Evolutionary conservation across 2,329 filamentous ascomycete genomes (phyloP), one percentile per base, ranked within the genome.

Genomic region (Penicillium italicum): DNA sequence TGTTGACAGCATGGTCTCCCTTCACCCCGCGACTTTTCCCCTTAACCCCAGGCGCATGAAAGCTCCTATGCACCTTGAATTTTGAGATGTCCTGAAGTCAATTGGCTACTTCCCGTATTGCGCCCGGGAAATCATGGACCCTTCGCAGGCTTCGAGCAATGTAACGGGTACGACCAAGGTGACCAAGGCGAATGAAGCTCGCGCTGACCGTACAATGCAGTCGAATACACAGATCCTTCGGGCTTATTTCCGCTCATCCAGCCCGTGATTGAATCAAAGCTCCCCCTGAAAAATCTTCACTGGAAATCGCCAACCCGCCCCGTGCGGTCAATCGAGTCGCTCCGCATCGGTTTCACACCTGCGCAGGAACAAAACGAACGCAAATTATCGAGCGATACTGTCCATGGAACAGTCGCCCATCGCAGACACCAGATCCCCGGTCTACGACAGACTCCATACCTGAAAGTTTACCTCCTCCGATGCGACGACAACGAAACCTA

Each of bases 401-500:
- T 73, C 2, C 66, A 70, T 14, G 65, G 71, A 5, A 66, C 64
- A 33, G 65, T 72, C 43, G 62, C 73, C n/a, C 76, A 77, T 33
- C 84, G 93, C 45, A 83, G 94, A 47, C 94, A 99, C 71, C 94
- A 99, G 71, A 97, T 99, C 51, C 94, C 94, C 1, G 95, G 94
- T 4, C 77, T 99, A 53, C 87, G 93, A 37, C 89, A 90, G 59
- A 97, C 93, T 0, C 91, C 95, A 0, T 99, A 99, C 72, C 80
- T 99, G 57, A 97, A 96, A 72, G 78, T 99, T 7, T 88, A 92
- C 55, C 78, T 99, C 2, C 82, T 99, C 50, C 85, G 92, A 68
- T 97, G 94, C 75, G 94, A 97, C 76, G 94, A 99, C 70, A 96
- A 91, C 67, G 95, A 99, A 45, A 85, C 85, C 9, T 99, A 99